Conservation (phyloP, 176 grass and related monocot genomes). For the Secale cereale region DNA sequence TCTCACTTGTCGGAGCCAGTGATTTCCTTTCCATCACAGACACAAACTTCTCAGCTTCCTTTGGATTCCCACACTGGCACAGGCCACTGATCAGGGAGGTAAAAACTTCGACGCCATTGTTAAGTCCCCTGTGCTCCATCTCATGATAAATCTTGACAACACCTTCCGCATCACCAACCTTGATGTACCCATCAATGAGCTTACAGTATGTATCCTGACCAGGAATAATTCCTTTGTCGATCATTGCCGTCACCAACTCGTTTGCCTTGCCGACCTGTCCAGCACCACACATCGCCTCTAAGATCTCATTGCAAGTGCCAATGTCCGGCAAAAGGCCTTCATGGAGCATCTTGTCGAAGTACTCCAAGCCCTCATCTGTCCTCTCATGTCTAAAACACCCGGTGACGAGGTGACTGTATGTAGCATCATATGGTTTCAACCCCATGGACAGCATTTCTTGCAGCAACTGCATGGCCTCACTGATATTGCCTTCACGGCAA, state of each 20-base stretch:
- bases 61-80: slow-evolving; percentile 58
- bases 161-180: slow-evolving; percentile 38
- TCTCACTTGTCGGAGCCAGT: slow-evolving; percentile 21
- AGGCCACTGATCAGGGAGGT: slow-evolving; percentile 46
- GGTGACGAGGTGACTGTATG: slow-evolving; percentile 51
- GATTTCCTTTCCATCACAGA: slow-evolving; percentile 40
- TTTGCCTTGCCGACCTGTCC: slow-evolving; percentile 59
- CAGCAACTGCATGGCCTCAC: slow-evolving; percentile 35
- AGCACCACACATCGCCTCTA: slow-evolving; percentile 34
- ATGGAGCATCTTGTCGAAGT: slow-evolving; percentile 57
- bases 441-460: slow-evolving; percentile 67
- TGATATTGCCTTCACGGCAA: slow-evolving; percentile 18
- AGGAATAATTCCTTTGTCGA: slow-evolving; percentile 57
- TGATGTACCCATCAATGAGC: slow-evolving; percentile 54
- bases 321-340: slow-evolving; percentile 48
- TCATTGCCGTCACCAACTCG: slow-evolving; percentile 37
- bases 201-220: slow-evolving; percentile 43
- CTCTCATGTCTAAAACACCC: slow-evolving; percentile 48
- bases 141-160: slow-evolving; percentile 68
- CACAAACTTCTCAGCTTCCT: slow-evolving; percentile 74
- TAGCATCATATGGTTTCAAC: slow-evolving; percentile 67
- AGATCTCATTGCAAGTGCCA: slow-evolving; percentile 40
- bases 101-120: slow-evolving; percentile 16
- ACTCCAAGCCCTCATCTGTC: slow-evolving; percentile 36
- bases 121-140: slow-evolving; percentile 57